Evolutionary conservation across 2,329 filamentous ascomycete species (phyloP).

Genomic region (Pseudocercospora musae): DNA sequence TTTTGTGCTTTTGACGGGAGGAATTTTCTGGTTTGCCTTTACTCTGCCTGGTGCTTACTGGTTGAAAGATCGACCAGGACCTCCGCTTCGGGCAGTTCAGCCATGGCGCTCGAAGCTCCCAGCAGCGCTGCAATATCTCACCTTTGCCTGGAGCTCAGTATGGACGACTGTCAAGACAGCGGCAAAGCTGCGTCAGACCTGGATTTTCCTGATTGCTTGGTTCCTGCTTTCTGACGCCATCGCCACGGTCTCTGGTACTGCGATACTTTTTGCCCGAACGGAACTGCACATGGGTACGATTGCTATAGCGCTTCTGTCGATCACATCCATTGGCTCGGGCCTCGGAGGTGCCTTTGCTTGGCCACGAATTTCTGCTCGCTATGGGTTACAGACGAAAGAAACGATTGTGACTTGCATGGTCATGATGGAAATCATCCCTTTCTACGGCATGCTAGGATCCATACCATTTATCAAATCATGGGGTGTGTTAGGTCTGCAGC

Average conservation of each 20-base stretch:
- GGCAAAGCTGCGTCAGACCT: slow-evolving; percentile 64
- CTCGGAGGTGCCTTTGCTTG: slow-evolving; percentile 83
- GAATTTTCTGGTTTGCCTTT: slow-evolving; percentile 84
- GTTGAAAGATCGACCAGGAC: slow-evolving; percentile 63
- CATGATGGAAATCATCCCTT: slow-evolving; percentile 81
- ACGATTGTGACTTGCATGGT: slow-evolving; percentile 81
- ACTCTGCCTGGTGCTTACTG: slow-evolving; percentile 80
- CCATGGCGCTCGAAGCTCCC: slow-evolving; percentile 20
- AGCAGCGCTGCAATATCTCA: slow-evolving; percentile 60
- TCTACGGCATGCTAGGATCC: slow-evolving; percentile 84
- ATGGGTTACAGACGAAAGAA: slow-evolving; percentile 69
- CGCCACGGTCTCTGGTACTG: slow-evolving; percentile 89
- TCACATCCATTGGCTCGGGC: slow-evolving; percentile 82
- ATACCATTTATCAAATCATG: slow-evolving; percentile 69
- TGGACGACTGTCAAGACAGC: slow-evolving; percentile 74
- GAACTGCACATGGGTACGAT: slow-evolving; percentile 83
- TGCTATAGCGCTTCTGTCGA: slow-evolving; percentile 80
- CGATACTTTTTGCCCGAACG: slow-evolving; percentile 89
- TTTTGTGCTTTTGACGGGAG: slow-evolving; percentile 76
- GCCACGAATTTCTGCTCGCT: slow-evolving; percentile 68
- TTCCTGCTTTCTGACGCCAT: slow-evolving; percentile 90
- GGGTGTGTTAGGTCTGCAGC: slow-evolving; percentile 76
- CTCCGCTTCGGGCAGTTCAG: slow-evolving; percentile 59
- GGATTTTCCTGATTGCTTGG: slow-evolving; percentile 78
- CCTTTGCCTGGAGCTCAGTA: slow-evolving; percentile 76